A percentile compares a stretch with the other conserved stretches of the same genome.
phyloP scores from a whole-genome alignment of 495 filamentous ascomycete genomes.

The Talaromyces trachyspermus region DNA sequence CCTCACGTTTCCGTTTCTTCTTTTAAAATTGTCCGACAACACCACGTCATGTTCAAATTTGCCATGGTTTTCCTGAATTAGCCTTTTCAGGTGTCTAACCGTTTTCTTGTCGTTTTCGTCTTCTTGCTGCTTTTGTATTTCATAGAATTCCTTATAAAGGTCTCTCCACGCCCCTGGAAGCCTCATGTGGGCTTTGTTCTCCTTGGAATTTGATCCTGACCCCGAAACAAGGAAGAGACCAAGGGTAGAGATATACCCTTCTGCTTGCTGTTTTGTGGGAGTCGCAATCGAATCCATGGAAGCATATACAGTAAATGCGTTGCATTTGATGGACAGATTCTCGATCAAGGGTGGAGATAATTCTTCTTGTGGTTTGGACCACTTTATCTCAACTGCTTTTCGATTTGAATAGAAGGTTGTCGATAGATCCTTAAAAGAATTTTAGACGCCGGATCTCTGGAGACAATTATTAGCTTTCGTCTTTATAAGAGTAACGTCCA shows the following conservation, averaged over 20 bases:
- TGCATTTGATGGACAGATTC: constrained; percentile 34
- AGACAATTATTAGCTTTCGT: constrained; percentile 10
- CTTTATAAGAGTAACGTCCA: neutral
- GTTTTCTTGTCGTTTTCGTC: constrained; percentile 60
- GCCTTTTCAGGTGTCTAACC: constrained; percentile 43
- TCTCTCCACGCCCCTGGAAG: constrained; percentile 77
- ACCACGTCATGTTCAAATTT: constrained; percentile 63
- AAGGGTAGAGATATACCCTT: constrained; percentile 74
- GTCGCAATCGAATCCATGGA: constrained; percentile 73
- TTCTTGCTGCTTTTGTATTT: constrained; percentile 56
- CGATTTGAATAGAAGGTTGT: constrained; percentile 64
- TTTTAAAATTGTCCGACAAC: constrained; percentile 56
- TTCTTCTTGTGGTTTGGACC: constrained; percentile 69
- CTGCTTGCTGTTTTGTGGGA: constrained; percentile 70
- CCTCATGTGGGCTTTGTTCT: constrained; percentile 76
- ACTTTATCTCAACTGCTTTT: constrained; percentile 64
- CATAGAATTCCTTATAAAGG: constrained; percentile 72
- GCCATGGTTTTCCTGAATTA: constrained; percentile 36
- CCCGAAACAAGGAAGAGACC: constrained; percentile 74
- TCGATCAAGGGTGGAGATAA: constrained; percentile 33
- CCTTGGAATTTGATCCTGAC: constrained; percentile 64
- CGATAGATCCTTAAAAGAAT: constrained; percentile 62
- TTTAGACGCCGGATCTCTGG: constrained; percentile 58
- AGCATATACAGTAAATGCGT: constrained; percentile 41
- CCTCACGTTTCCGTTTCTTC: constrained; percentile 50